A percentile compares a stretch with the other conserved stretches of the same genome.
Conservation (phyloP, 305 asterid genomes). For the Striga hermonthica region DNA sequence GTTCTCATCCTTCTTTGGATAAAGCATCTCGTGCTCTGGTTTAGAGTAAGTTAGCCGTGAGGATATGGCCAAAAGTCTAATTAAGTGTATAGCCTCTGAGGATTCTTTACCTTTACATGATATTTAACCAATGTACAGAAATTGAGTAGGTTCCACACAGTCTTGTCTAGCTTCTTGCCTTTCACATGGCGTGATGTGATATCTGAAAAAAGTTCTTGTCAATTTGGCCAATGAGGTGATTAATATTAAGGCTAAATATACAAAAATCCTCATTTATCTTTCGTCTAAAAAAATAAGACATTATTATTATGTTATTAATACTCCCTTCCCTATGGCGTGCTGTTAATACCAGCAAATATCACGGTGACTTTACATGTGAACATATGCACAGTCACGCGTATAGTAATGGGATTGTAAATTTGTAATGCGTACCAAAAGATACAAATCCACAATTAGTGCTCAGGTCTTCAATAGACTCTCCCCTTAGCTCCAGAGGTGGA, state of each 20-base stretch:
- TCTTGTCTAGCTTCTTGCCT: slow-evolving; percentile 82
- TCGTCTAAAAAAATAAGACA: neutral
- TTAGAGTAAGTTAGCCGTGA: slow-evolving; percentile 30
- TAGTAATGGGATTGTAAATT: neutral
- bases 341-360: too few relatives aligned
- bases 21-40: slow-evolving; percentile 75
- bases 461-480: slow-evolving; percentile 78
- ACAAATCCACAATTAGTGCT: slow-evolving; percentile 88
- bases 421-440: slow-evolving; percentile 58
- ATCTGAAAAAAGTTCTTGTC: slow-evolving; percentile 38
- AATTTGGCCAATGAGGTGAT: neutral
- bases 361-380: too few relatives aligned
- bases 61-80: neutral
- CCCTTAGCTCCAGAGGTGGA: slow-evolving; percentile 91
- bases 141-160: slow-evolving; percentile 87
- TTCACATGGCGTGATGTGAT: slow-evolving; percentile 58
- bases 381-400: too few relatives aligned
- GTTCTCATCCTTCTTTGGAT: slow-evolving; percentile 79
- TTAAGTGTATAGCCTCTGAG: slow-evolving; percentile 15
- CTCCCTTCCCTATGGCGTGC: too few relatives aligned
- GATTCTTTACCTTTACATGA: slow-evolving; percentile 71
- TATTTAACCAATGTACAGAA: slow-evolving; percentile 67
- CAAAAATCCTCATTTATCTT: neutral
- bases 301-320: too few relatives aligned
- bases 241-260: neutral